Base-by-base conservation (phyloP, 768 basidiomycete species). In the Naganishia vaughanmartiniae region DNA sequence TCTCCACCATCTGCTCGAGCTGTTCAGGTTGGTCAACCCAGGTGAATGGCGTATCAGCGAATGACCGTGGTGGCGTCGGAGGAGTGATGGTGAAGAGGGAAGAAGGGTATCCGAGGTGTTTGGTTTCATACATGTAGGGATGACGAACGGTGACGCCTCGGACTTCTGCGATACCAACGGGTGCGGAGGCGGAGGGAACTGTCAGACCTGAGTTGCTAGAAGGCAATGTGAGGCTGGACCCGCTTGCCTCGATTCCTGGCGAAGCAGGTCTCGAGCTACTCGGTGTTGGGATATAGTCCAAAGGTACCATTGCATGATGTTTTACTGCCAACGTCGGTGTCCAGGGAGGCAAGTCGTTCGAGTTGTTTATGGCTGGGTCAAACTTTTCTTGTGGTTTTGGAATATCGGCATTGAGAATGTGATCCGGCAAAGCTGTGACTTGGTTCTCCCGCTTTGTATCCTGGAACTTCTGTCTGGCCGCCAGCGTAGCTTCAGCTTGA, bases 111-210 rank as follows among this genome's bases (percentile, higher is more conserved):
- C 84, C 80, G 12, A 90, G 83, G 79, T 92, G 88, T 15, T 84
- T 85, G 65, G 93, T 90, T 80, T 95, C 94, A 76, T 90, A 88
- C 65, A 85, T 87, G 80, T 98, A 98, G 0, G 93, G 93, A 81
- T 95, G 78, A 34, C 70, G 65, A 17, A 72, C 70, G 45, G 68
- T 69, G 26, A 58, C 58, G 12, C 67, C 67, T 26, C 60, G 36
- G 60, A 63, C 39, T 63, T 63, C 60, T 7, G 60, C 60, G 14
- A 63, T 45, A 28, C 60, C 60, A n/a, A 30, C 28, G 24, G 60
- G 39, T 6, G 39, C 11, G n/a, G 39, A 28, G 24, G 48, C n/a
- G 6, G 72, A 51, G 12, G 19, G 48, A 3, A 51, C n/a, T n/a
- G n/a, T 26, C 19, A 51, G 14, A 24, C 31, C 48, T 28, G 54